A percentile compares a stretch with the other conserved stretches of the same genome.
Conservation (phyloP, 495 filamentous ascomycete species). For the Lophiotrema nucula region DNA sequence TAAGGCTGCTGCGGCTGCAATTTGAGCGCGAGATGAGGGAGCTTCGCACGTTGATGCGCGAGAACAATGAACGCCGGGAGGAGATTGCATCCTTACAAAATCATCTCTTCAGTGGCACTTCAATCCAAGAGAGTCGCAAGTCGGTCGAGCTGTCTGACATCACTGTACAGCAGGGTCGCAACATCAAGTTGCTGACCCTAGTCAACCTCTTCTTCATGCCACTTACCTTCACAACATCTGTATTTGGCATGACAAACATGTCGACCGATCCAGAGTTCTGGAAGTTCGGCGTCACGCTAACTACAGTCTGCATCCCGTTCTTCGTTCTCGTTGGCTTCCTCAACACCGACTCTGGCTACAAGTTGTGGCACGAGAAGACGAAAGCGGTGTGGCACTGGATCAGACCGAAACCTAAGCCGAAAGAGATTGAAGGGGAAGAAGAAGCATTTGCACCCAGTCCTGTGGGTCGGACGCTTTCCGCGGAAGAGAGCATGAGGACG, state of each 20-base stretch:
- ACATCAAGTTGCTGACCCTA: conserved; percentile 52
- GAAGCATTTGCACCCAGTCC: background rate
- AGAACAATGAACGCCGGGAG: conserved; percentile 34
- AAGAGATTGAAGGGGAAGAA: background rate
- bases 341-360: conserved; percentile 38
- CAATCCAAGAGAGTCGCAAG: conserved; percentile 43
- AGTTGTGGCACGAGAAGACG: conserved; percentile 15
- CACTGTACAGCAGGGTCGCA: conserved; percentile 46
- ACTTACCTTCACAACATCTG: conserved; percentile 47
- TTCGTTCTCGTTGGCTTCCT: conserved; percentile 47
- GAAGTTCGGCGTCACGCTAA: conserved; percentile 43
- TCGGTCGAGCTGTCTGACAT: conserved; percentile 42
- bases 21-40: conserved; percentile 36
- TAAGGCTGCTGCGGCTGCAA: conserved; percentile 24
- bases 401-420: background rate
- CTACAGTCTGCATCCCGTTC: conserved; percentile 46
- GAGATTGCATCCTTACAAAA: conserved; percentile 44
- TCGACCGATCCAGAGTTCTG: conserved; percentile 36
- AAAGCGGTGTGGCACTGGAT: conserved; percentile 16
- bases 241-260: conserved; percentile 51
- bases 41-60: conserved; percentile 24
- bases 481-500: conserved; percentile 21
- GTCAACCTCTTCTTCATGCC: conserved; percentile 52
- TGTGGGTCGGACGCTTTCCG: conserved; percentile 10
- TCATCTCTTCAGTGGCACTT: conserved; percentile 48